A percentile compares a stretch with the other conserved stretches of the same genome.
These are phyloP conservation scores for Kluyveromyces lactis DNA, from an alignment of 805 yeast species.

Conservation along the genomic window DNA sequence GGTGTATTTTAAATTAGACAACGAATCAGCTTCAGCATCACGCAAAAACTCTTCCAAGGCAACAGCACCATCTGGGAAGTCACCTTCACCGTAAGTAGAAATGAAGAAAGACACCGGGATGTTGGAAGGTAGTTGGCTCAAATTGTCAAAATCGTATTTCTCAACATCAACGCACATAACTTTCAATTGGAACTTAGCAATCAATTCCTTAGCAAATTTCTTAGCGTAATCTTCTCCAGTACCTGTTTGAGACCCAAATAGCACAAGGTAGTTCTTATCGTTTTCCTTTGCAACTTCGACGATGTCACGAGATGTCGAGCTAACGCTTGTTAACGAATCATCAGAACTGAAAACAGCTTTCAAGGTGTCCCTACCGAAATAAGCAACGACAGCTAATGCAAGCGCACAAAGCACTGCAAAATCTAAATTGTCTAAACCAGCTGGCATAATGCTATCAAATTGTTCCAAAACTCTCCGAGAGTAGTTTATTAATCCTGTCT, in stretches of 20 bases:
- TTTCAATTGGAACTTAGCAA: conserved; percentile 69
- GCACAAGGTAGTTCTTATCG: conserved; percentile 67
- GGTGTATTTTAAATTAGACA: conserved; percentile 55
- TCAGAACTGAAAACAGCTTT: conserved; percentile 30
- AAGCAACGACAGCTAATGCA: conserved; percentile 55
- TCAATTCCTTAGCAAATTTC: conserved; percentile 82
- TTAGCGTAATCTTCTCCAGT: conserved; percentile 96
- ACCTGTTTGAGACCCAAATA: conserved; percentile 96
- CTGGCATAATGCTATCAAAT: conserved; percentile 34
- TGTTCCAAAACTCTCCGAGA: too few species aligned
- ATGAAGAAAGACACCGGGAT: conserved; percentile 65
- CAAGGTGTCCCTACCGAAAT: conserved; percentile 54
- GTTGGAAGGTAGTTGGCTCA: conserved; percentile 53
- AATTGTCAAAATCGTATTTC: conserved; percentile 74
- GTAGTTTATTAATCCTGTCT: too few species aligned
- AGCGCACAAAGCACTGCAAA: conserved; percentile 57
- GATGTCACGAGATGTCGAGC: conserved; percentile 46
- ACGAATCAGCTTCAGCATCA: conserved; percentile 41
- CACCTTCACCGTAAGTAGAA: conserved; percentile 98
- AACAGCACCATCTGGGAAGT: conserved; percentile 91
- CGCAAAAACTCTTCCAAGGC: conserved; percentile 66
- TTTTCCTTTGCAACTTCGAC: conserved; percentile 48
- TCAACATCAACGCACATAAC: conserved; percentile 84
- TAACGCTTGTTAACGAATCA: conserved; percentile 28
- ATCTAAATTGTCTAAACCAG: conserved; percentile 59